These are phyloP conservation scores for Cutaneotrichosporon sp. DNA, from an alignment of 1,284 basidiomycete species.

Conservation along the genomic window DNA sequence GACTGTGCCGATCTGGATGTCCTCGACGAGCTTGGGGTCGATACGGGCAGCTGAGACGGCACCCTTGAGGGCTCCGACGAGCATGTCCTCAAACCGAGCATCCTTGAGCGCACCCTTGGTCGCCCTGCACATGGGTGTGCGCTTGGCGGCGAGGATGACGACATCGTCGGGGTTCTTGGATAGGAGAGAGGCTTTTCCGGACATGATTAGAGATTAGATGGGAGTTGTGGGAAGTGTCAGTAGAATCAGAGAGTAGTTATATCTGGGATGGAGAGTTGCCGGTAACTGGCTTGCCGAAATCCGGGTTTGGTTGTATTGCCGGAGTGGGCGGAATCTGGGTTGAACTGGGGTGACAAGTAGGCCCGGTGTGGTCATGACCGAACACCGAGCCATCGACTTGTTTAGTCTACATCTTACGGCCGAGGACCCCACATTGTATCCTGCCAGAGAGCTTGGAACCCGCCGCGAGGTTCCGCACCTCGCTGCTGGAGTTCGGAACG, in stretches of 20 bases:
- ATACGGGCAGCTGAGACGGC: constrained; percentile 56
- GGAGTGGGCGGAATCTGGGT: neutral
- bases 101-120: constrained; percentile 88
- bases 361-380: neutral
- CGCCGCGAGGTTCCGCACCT: no score
- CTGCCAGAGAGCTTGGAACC: no score
- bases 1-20: constrained; percentile 56
- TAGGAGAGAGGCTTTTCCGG: constrained; percentile 19
- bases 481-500: no score
- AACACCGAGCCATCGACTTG: neutral
- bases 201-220: constrained; percentile 12
- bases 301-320: neutral
- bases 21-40: constrained; percentile 79
- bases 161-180: constrained; percentile 29
- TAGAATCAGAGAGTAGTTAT: neutral
- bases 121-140: constrained; percentile 55
- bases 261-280: neutral
- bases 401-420: neutral
- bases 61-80: constrained; percentile 65
- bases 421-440: no score
- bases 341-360: neutral
- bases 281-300: neutral
- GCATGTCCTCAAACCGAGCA: constrained; percentile 77
- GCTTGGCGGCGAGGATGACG: constrained; percentile 27
- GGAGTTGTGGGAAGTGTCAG: neutral